A percentile compares a stretch with the other conserved stretches of the same genome.
phyloP scores from a whole-genome alignment of 345 rosid species.

The Syzygium jambos region DNA sequence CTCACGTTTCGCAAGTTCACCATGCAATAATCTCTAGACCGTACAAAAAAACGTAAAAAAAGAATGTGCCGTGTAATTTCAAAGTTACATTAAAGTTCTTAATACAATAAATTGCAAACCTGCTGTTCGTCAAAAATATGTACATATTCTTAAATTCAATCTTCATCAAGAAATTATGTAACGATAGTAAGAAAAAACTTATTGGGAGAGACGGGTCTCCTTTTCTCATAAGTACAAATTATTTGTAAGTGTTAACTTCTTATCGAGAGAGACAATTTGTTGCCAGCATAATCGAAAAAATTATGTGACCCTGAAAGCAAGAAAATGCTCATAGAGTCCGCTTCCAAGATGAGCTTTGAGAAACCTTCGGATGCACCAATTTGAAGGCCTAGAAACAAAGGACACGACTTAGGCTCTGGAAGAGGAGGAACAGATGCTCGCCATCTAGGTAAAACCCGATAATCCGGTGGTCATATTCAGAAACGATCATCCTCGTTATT shows the following conservation, averaged over 20 bases:
- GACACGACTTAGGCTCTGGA: neutral
- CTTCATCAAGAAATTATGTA: rapidly evolving
- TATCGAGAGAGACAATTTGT: neutral
- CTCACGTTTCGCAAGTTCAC: neutral
- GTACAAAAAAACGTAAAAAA: too few species aligned
- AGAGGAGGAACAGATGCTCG: neutral
- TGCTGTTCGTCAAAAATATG: neutral
- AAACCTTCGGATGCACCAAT: neutral
- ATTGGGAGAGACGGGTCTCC: neutral
- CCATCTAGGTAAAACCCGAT: neutral
- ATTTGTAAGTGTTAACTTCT: neutral
- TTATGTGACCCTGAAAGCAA: neutral
- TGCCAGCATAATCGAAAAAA: neutral
- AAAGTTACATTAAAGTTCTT: neutral
- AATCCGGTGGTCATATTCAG: neutral
- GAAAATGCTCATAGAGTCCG: neutral
- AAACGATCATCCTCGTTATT: neutral
- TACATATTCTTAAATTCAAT: too few species aligned
- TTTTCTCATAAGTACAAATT: neutral
- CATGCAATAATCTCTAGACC: neutral
- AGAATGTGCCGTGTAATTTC: too few species aligned
- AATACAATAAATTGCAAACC: neutral
- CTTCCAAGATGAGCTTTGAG: neutral
- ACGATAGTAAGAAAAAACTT: neutral
- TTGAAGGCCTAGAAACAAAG: neutral